A percentile compares a stretch with the other conserved stretches of the same genome.
These are phyloP conservation scores for Globisporangium orthogonon DNA, from an alignment of 352 stramenopile species.

Conservation along the genomic window DNA sequence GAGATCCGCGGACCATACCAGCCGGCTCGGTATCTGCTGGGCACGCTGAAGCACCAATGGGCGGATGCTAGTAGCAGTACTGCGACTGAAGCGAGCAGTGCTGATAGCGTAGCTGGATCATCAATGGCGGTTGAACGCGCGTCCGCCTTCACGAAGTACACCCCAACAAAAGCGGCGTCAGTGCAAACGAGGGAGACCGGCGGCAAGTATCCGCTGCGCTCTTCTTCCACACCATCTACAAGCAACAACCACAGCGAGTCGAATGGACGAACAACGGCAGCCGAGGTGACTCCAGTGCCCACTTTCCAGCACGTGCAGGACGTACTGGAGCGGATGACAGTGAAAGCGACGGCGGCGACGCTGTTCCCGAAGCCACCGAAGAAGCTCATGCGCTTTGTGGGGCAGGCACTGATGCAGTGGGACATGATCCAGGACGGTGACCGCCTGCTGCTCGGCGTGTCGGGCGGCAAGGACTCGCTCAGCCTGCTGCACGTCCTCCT, in stretches of 20 bases:
- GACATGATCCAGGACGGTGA: conserved; percentile 96
- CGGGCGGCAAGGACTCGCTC: conserved; percentile 97
- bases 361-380: conserved; percentile 67
- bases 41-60: conserved; percentile 44
- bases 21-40: conserved; percentile 33
- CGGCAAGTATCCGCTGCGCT: conserved; percentile 50
- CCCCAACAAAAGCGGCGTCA: conserved; percentile 10
- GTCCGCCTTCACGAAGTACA: conserved; percentile 8
- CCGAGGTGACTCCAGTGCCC: conserved; percentile 11
- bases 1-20: conserved; percentile 43
- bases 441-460: conserved; percentile 92
- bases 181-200: conserved; percentile 23
- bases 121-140: background rate
- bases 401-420: conserved; percentile 92
- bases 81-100: background rate
- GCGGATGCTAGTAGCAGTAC: conserved; percentile 1
- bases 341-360: conserved; percentile 42
- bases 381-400: conserved; percentile 67
- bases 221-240: background rate
- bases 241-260: conserved; percentile 1
- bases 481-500: conserved; percentile 95
- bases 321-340: conserved; percentile 29
- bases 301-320: conserved; percentile 33
- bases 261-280: conserved; percentile 4
- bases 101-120: too few relatives aligned